Evolutionary conservation across 305 asterid species (phyloP).

Genomic region (Plantago lanceolata): DNA sequence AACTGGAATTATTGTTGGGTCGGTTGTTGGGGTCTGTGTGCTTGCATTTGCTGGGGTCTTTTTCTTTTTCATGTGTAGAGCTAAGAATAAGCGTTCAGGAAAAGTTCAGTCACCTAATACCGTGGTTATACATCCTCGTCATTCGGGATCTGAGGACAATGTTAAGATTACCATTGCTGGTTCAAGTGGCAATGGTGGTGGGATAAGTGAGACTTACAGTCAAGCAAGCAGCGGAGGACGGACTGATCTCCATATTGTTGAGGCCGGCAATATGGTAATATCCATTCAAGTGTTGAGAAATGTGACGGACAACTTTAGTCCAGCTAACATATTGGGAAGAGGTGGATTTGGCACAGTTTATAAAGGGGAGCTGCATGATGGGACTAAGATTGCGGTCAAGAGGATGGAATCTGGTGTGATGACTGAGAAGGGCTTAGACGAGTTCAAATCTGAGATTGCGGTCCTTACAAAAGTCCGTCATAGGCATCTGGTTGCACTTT

Average conservation of each 20-base stretch:
- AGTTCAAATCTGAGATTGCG: conserved; percentile 87
- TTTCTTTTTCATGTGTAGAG: conserved; percentile 42
- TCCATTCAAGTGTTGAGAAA: conserved; percentile 71
- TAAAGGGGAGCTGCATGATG: conserved; percentile 84
- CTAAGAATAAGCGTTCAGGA: conserved; percentile 44
- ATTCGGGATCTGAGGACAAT: conserved; percentile 73
- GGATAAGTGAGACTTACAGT: conserved; percentile 55
- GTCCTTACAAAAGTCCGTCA: conserved; percentile 93
- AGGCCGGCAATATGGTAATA: conserved; percentile 73
- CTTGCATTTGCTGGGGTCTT: conserved; percentile 43
- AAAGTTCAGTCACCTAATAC: conserved; percentile 53
- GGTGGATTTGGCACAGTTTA: conserved; percentile 97
- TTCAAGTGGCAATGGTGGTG: conserved; percentile 51
- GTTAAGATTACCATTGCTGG: conserved; percentile 73
- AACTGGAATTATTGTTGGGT: conserved; percentile 58
- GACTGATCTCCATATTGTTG: conserved; percentile 65
- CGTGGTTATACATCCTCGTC: conserved; percentile 69
- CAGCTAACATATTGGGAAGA: conserved; percentile 61
- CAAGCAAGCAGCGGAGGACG: conserved; percentile 64
- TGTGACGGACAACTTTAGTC: conserved; percentile 76
- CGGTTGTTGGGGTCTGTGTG: conserved; percentile 58
- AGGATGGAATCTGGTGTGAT: conserved; percentile 87
- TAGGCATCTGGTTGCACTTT: conserved; percentile 88
- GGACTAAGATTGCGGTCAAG: conserved; percentile 86
- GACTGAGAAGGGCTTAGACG: conserved; percentile 84